A percentile compares a stretch with the other conserved stretches of the same genome.
Conservation (phyloP, 148 eudicot species). For the Cornus kousa region DNA sequence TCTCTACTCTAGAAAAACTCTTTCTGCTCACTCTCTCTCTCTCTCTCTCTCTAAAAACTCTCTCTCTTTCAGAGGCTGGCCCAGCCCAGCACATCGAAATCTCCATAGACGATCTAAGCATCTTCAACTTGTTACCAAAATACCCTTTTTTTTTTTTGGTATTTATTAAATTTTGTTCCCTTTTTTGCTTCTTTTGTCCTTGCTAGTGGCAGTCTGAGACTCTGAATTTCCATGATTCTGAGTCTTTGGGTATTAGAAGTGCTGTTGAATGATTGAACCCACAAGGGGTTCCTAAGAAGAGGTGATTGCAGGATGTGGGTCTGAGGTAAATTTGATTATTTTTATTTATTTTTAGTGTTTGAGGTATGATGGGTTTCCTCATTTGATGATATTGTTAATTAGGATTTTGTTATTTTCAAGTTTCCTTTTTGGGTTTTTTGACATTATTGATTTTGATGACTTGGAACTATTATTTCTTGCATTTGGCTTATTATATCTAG, state of each 20-base stretch:
- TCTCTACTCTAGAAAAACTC: constrained; percentile 15
- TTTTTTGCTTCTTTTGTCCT: constrained; percentile 11
- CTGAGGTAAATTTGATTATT: constrained; percentile 47
- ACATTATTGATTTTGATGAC: background rate
- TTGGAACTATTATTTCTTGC: background rate
- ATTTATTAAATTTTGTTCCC: constrained; percentile 14
- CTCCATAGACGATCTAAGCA: constrained; percentile 56
- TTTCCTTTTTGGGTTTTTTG: background rate
- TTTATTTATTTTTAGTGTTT: constrained; percentile 12
- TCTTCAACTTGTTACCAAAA: constrained; percentile 34
- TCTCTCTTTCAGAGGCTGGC: constrained; percentile 39
- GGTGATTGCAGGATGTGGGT: constrained; percentile 57
- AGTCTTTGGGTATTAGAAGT: constrained; percentile 22
- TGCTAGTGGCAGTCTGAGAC: constrained; percentile 7
- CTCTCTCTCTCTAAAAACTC: constrained; percentile 18
- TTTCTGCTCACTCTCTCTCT: background rate
- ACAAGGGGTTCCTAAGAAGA: constrained; percentile 24
- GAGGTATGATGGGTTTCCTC: constrained; percentile 3
- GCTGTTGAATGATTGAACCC: constrained; percentile 45
- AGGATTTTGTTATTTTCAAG: constrained; percentile 20
- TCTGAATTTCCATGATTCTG: constrained; percentile 24
- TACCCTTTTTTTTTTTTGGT: constrained; percentile 23
- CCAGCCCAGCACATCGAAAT: constrained; percentile 92
- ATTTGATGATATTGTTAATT: constrained; percentile 18
- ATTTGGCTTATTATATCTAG: background rate